Conservation (phyloP, 768 basidiomycete species). For the Leccinellum albellum region DNA sequence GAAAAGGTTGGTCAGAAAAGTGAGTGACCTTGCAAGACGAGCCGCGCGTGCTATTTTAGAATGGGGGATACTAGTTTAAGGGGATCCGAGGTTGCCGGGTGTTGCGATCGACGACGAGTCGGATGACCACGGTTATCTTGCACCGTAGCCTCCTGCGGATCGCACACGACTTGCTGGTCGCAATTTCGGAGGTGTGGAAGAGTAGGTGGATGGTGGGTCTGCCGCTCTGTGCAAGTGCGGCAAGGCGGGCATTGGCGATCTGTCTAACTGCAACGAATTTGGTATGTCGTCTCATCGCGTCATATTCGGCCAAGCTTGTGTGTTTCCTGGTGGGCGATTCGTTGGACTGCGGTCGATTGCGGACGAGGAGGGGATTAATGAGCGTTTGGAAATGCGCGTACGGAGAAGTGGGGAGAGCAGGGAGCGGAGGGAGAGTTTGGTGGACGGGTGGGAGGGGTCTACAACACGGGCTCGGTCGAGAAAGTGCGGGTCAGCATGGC, state of each 20-base stretch:
- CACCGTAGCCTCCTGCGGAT: constrained; percentile 20
- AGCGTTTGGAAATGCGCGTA: background rate
- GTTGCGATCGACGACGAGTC: constrained; percentile 15
- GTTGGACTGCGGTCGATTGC: background rate
- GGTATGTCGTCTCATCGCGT: background rate
- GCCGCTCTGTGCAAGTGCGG: constrained; percentile 7
- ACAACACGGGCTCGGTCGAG: constrained; percentile 4
- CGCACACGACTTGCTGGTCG: constrained; percentile 22
- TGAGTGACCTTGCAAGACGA: constrained; percentile 19
- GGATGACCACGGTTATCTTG: constrained; percentile 17
- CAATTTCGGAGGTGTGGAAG: constrained; percentile 23
- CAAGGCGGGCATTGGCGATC: constrained; percentile 3
- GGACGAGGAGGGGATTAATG: constrained; percentile 14
- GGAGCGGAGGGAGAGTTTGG: constrained; percentile 5
- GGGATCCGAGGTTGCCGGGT: background rate
- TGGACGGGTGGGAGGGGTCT: constrained; percentile 21
- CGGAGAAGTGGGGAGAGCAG: constrained; percentile 19
- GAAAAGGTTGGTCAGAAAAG: background rate
- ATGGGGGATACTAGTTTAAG: constrained; percentile 2
- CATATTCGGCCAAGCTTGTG: background rate
- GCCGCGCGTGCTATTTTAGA: background rate
- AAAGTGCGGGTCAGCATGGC: constrained; percentile 12
- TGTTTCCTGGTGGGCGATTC: background rate
- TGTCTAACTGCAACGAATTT: background rate
- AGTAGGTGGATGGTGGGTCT: constrained; percentile 14